A percentile compares a stretch with the other conserved stretches of the same genome.
phyloP scores from a whole-genome alignment of 2,329 filamentous ascomycete genomes.

The Achaetomium macrosporum region DNA sequence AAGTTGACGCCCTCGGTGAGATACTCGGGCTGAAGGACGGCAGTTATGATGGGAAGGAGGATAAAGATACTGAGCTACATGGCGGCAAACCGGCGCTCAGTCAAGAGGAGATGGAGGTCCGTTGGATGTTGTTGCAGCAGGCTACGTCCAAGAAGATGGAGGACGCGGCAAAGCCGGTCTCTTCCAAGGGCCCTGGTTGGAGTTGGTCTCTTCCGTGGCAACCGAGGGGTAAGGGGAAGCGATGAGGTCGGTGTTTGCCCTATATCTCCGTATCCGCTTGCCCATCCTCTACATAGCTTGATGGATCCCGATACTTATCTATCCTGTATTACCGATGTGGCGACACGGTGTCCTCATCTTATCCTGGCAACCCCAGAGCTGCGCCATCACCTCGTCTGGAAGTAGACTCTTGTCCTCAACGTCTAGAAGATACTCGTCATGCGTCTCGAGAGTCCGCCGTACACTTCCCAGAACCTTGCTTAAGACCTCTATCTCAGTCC shows the following conservation, averaged over 20 bases:
- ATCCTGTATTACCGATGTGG: not conserved
- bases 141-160: constrained; percentile 17
- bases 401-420: not conserved
- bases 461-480: not conserved
- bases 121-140: constrained; percentile 23
- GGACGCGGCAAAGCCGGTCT: constrained; percentile 8
- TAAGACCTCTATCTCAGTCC: not conserved
- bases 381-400: not conserved
- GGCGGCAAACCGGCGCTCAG: constrained; percentile 36
- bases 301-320: not conserved
- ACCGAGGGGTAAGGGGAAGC: constrained; percentile 8
- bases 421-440: not conserved
- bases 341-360: not conserved
- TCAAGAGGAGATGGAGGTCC: constrained; percentile 31
- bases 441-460: not conserved
- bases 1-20: constrained; percentile 37
- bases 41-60: constrained; percentile 30
- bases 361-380: not conserved
- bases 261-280: too few species aligned
- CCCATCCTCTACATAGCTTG: too few species aligned
- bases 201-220: constrained; percentile 18
- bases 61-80: constrained; percentile 37
- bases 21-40: constrained; percentile 34
- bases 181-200: not conserved
- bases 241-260: too few species aligned